Evolutionary conservation across 163 green algal genomes (phyloP).

Genomic region (Scenedesmus sp.): DNA sequence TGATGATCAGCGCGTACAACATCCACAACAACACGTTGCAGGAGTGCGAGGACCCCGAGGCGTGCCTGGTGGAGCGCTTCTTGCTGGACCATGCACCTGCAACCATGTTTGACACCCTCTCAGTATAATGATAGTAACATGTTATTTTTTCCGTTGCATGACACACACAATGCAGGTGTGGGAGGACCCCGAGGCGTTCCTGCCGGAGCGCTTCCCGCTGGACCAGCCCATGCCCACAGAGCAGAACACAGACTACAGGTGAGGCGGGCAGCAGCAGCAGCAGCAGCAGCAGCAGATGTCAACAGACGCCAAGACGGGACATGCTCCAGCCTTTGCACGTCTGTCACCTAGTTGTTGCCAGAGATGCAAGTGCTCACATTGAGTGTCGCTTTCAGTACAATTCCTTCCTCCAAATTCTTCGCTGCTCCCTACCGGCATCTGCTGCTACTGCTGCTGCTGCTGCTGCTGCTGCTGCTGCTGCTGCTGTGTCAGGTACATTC

Average conservation of each 20-base stretch:
- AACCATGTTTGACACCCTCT: too few species aligned
- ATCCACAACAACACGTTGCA: conserved; percentile 82
- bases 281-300: neutral
- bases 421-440: too few species aligned
- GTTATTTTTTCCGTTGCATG: neutral
- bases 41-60: too few species aligned
- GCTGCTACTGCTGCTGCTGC: too few species aligned
- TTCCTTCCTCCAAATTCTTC: too few species aligned
- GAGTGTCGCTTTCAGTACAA: too few species aligned
- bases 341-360: too few species aligned
- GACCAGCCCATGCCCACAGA: conserved; percentile 93
- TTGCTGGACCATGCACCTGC: too few species aligned
- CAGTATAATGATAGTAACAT: neutral
- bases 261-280: neutral
- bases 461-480: neutral
- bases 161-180: conserved; percentile 69
- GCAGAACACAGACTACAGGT: conserved; percentile 96
- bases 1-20: conserved; percentile 99
- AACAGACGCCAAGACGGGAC: too few species aligned
- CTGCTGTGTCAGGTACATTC: conserved; percentile 85
- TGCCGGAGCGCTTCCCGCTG: conserved; percentile 93
- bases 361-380: too few species aligned
- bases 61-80: too few species aligned
- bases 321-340: too few species aligned
- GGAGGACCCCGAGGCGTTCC: conserved; percentile 88